Conservation (phyloP, 139 green algal species). For the Tetratostichococcus sp. region DNA sequence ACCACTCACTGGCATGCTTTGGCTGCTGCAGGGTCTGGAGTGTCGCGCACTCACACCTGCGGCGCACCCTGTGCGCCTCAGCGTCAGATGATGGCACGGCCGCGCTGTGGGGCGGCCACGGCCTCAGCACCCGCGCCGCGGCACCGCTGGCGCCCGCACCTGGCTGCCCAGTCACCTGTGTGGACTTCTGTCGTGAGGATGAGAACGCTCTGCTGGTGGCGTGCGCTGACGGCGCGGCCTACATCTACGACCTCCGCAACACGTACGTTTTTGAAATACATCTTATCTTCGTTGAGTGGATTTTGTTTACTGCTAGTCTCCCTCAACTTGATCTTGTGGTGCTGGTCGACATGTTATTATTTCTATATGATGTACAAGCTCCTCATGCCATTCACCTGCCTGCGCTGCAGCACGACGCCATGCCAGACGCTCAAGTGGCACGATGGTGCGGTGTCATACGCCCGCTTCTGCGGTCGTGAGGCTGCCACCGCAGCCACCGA, state of each 20-base stretch:
- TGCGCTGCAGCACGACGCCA: not conserved
- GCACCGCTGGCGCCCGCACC: slow-evolving; percentile 26
- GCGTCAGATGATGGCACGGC: slow-evolving; percentile 81
- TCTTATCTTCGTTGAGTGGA: too few species aligned
- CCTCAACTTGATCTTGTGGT: too few species aligned
- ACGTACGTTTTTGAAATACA: slow-evolving; percentile 20
- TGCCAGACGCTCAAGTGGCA: slow-evolving; percentile 38
- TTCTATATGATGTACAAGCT: not conserved
- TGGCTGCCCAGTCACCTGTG: slow-evolving; percentile 54
- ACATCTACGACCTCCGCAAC: slow-evolving; percentile 72
- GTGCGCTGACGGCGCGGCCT: slow-evolving; percentile 57
- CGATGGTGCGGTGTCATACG: slow-evolving; percentile 73
- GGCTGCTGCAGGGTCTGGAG: slow-evolving; percentile 68
- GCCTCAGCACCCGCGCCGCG: slow-evolving; percentile 21
- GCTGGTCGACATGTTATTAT: not conserved
- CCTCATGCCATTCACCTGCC: not conserved
- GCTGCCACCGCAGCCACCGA: slow-evolving; percentile 78
- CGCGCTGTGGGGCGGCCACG: slow-evolving; percentile 63
- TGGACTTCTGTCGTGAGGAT: slow-evolving; percentile 62
- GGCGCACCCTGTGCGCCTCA: slow-evolving; percentile 51
- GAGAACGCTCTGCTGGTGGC: slow-evolving; percentile 73
- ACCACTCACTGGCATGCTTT: not conserved
- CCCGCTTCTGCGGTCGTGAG: slow-evolving; percentile 57
- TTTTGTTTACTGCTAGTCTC: too few species aligned
- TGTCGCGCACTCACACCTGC: slow-evolving; percentile 56